These are phyloP conservation scores for Clonostachys rhizophaga DNA, from an alignment of 2,329 filamentous ascomycete genomes.

Conservation along the genomic window DNA sequence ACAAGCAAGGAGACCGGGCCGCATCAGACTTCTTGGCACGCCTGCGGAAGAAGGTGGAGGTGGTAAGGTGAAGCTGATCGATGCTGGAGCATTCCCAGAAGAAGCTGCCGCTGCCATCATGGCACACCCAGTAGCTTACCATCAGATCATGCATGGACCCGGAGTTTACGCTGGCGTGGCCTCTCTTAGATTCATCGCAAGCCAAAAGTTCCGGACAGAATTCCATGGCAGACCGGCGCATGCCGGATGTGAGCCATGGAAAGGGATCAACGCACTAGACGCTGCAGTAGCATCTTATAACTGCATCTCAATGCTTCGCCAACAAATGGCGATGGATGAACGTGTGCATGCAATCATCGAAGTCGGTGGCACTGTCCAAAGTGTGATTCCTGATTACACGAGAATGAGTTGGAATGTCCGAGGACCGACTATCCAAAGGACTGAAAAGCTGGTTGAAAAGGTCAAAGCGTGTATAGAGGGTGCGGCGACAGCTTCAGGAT, in stretches of 20 bases:
- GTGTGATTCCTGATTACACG: conserved; percentile 21
- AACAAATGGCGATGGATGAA: conserved; percentile 28
- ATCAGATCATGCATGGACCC: conserved; percentile 1
- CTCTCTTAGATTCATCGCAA: conserved; percentile 18
- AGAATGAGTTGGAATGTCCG: no score
- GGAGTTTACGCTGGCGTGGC: conserved; percentile 1
- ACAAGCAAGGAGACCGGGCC: conserved; percentile 16
- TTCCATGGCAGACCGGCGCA: conserved; percentile 26
- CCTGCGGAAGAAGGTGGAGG: conserved; percentile 36
- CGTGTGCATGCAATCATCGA: conserved; percentile 28
- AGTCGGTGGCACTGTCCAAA: conserved; percentile 26
- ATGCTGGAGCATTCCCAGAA: conserved; percentile 14
- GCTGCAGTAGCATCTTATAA: conserved; percentile 26
- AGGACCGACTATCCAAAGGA: no score
- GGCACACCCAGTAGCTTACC: conserved; percentile 12
- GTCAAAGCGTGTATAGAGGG: not conserved
- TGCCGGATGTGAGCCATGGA: conserved; percentile 27
- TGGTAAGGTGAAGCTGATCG: conserved; percentile 21
- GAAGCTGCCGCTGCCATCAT: conserved; percentile 18
- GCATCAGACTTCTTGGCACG: conserved; percentile 31
- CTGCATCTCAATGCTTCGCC: conserved; percentile 25
- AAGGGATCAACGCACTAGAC: conserved; percentile 29
- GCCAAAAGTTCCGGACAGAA: conserved; percentile 20
- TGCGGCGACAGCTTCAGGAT: not conserved
- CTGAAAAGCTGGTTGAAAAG: no score